These are phyloP conservation scores for Drosera spatulata DNA, from an alignment of 179 eudicot species.

Conservation along the genomic window DNA sequence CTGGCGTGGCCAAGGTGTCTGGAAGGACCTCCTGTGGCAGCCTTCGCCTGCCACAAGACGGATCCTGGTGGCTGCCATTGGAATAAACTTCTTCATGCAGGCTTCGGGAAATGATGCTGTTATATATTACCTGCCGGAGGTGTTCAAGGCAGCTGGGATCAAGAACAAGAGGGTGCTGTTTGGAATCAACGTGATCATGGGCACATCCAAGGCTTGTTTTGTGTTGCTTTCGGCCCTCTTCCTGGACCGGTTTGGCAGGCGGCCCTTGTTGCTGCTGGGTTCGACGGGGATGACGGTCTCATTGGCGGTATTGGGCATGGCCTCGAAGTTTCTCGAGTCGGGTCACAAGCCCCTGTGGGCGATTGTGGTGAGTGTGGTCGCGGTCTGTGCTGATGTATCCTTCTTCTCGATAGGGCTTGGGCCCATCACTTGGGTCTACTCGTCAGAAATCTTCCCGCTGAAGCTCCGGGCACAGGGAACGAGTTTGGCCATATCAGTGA, in stretches of 20 bases:
- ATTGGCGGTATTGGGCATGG: conserved; percentile 45
- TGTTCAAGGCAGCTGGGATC: conserved; percentile 74
- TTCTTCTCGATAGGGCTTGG: conserved; percentile 93
- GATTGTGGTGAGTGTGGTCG: conserved; percentile 41
- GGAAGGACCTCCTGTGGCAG: conserved; percentile 65
- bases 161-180: conserved; percentile 34
- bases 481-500: conserved; percentile 68
- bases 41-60: conserved; percentile 46
- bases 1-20: conserved; percentile 54
- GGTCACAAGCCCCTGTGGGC: conserved; percentile 69
- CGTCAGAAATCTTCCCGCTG: conserved; percentile 75
- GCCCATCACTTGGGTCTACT: conserved; percentile 94
- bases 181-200: conserved; percentile 75
- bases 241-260: conserved; percentile 71
- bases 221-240: conserved; percentile 64
- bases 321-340: conserved; percentile 52
- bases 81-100: conserved; percentile 95
- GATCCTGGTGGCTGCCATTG: conserved; percentile 58
- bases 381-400: conserved; percentile 74
- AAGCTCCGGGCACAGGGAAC: conserved; percentile 82
- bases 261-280: conserved; percentile 67
- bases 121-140: conserved; percentile 82
- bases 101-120: conserved; percentile 98
- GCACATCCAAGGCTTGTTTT: conserved; percentile 59
- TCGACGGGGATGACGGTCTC: conserved; percentile 52